Evolutionary conservation across 768 basidiomycete genomes (phyloP).

Genomic region (Lactifluus subvellereus): DNA sequence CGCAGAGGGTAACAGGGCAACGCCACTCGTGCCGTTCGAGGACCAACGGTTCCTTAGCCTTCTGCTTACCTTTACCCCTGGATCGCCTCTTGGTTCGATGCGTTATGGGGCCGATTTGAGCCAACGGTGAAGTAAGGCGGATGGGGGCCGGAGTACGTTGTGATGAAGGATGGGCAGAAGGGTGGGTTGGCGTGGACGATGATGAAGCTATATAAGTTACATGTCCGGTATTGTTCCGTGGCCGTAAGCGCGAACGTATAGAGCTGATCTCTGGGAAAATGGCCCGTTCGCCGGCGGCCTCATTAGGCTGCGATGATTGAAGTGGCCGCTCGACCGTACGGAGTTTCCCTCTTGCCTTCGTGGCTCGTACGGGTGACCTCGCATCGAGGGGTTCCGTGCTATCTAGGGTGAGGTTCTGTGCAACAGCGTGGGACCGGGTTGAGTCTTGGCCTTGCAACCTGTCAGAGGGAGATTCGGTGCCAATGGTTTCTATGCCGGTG

Average conservation of each 20-base stretch:
- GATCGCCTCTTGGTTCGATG: slow-evolving; percentile 3
- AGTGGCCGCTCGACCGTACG: background rate
- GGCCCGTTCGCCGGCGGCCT: background rate
- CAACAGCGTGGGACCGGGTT: background rate
- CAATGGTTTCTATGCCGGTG: background rate
- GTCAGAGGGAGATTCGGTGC: background rate
- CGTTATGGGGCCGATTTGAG: background rate
- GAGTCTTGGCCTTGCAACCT: background rate
- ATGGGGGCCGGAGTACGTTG: background rate
- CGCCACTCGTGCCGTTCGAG: slow-evolving; percentile 22
- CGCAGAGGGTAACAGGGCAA: slow-evolving; percentile 22
- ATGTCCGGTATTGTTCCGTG: slow-evolving; percentile 18
- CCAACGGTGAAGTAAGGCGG: background rate
- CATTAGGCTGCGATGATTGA: background rate
- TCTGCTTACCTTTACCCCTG: slow-evolving; percentile 23
- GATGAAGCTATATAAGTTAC: slow-evolving; percentile 4
- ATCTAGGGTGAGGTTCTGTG: background rate
- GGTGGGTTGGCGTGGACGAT: background rate
- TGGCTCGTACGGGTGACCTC: background rate
- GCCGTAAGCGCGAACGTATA: slow-evolving; percentile 23
- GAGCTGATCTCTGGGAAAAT: background rate
- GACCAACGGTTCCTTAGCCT: slow-evolving; percentile 12
- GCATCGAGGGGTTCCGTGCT: background rate
- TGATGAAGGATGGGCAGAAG: background rate
- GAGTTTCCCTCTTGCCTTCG: background rate